Evolutionary conservation across 1,284 basidiomycete species (phyloP), one percentile per base, ranked within the genome.

Genomic region (Ceratobasidium papillatum): DNA sequence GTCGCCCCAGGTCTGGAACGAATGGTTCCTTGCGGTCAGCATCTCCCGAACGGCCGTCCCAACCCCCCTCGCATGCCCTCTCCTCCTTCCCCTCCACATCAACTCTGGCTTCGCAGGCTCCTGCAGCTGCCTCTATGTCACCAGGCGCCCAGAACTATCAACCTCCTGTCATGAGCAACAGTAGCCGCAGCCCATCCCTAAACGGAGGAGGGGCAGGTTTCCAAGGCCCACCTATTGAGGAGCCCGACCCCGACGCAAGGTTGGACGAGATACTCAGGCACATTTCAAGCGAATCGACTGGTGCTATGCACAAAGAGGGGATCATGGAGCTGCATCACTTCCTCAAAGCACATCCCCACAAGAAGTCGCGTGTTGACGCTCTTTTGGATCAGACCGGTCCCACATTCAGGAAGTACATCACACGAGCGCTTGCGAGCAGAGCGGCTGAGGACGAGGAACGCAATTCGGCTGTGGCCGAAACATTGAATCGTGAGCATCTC

Each of bases 241-340:
- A 94, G 79, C 89, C 91, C 5, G 92, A 94, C 81, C 89, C 91
- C 27, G 93, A 93, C 80, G 91, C 90, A 27, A 91, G 92, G 78
- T 84, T 95, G 71, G 88, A 92, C 61, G 88, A 88, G 36, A 97
- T 97, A 79, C 95, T 97, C 80, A 91, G 93, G 71, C 91, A 94
- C 79, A 96, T 97, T 76, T 95, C 93, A 36, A 95, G 92, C 81
- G 93, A 93, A 83, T 92, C 91, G 41, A 95, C 89, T 8, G 92
- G 91, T 22, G 92, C 90, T 7, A 84, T 93, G 83, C 90, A 94
- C 82, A 91, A 93, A 81, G 91, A 96, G 83, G 95, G 95, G 3
- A 96, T 99, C 75, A 96, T 94, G n/a, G 95, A 96, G 78, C 84
- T 99, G 51, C 95, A 99, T 81, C 91, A 96, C 58, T 99, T 96